Evolutionary conservation across 2,329 filamentous ascomycete genomes (phyloP).

Genomic region (Diaporthe caulivora): DNA sequence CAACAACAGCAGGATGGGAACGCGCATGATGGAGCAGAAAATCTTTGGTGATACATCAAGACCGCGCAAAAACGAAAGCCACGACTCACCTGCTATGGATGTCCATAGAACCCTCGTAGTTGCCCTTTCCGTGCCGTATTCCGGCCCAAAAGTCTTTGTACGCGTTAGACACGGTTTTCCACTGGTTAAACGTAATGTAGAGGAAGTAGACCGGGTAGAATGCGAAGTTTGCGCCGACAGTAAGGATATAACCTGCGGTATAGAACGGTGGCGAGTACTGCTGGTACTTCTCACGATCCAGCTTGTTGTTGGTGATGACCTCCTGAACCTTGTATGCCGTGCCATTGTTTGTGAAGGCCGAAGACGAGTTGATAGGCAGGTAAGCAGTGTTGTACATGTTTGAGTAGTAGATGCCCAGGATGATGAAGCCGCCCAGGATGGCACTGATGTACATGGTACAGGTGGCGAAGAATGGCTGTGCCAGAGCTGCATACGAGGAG

Average conservation of each 20-base stretch:
- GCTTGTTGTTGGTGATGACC: constrained; percentile 52
- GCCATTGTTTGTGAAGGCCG: constrained; percentile 59
- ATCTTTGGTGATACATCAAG: not conserved
- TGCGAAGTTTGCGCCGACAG: constrained; percentile 56
- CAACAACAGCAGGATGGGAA: not conserved
- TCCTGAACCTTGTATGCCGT: constrained; percentile 55
- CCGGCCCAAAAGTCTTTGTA: constrained; percentile 56
- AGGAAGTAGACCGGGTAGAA: constrained; percentile 59
- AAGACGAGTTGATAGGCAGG: constrained; percentile 61
- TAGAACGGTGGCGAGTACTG: constrained; percentile 59
- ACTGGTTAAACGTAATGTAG: constrained; percentile 58
- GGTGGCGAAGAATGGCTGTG: constrained; percentile 56
- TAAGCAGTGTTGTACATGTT: constrained; percentile 59
- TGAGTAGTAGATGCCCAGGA: constrained; percentile 56
- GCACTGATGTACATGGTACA: constrained; percentile 52
- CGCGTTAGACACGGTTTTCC: constrained; percentile 52
- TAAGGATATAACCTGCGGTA: constrained; percentile 56
- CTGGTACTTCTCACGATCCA: constrained; percentile 55
- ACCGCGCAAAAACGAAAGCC: not conserved
- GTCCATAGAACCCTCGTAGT: constrained; percentile 58
- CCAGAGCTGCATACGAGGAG: constrained; percentile 53
- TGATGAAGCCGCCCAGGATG: constrained; percentile 53
- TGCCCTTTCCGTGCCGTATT: constrained; percentile 52
- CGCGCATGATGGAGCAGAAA: not conserved
- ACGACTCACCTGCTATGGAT: constrained; percentile 50